These are phyloP conservation scores for Setomelanomma holmii DNA, from an alignment of 2,329 filamentous ascomycete species.

Conservation along the genomic window DNA sequence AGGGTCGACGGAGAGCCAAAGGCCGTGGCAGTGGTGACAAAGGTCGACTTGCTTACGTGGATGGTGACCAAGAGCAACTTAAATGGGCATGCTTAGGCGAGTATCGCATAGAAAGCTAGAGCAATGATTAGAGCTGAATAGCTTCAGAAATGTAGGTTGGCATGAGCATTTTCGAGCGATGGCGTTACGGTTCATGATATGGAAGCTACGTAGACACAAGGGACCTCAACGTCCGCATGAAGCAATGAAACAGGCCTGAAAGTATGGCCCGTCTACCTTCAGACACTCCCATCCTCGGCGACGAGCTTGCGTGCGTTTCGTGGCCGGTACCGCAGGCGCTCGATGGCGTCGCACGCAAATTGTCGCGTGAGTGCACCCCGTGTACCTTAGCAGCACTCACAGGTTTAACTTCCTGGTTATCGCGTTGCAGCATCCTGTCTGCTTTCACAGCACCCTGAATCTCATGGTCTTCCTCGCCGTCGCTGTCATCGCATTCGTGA, in stretches of 20 bases:
- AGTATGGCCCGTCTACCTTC: too few species aligned
- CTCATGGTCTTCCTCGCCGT: too few species aligned
- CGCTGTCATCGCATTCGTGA: too few species aligned
- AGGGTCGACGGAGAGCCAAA: conserved; percentile 67
- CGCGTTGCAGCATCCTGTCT: neutral
- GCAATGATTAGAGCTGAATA: neutral
- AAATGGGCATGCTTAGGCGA: conserved; percentile 7
- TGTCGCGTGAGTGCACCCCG: too few species aligned
- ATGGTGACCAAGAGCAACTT: conserved; percentile 64
- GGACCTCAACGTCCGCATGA: neutral
- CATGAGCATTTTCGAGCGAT: neutral
- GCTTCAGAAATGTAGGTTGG: too few species aligned
- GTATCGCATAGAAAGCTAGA: neutral
- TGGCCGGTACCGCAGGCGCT: too few species aligned
- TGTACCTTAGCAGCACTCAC: too few species aligned
- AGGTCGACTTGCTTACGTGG: conserved; percentile 94
- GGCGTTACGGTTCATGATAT: neutral
- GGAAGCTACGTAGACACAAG: neutral
- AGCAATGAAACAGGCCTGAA: neutral
- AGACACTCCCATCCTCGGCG: neutral
- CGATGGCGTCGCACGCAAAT: too few species aligned
- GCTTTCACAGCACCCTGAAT: too few species aligned
- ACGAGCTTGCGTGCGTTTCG: too few species aligned
- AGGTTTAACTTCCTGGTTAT: too few species aligned
- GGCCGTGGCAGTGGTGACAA: conserved; percentile 90